Percentiles rank a stretch among this genome's conserved stretches.
Evolutionary conservation across 1,284 basidiomycete species (phyloP).

Genomic region (Ganoderma lingzhi): DNA sequence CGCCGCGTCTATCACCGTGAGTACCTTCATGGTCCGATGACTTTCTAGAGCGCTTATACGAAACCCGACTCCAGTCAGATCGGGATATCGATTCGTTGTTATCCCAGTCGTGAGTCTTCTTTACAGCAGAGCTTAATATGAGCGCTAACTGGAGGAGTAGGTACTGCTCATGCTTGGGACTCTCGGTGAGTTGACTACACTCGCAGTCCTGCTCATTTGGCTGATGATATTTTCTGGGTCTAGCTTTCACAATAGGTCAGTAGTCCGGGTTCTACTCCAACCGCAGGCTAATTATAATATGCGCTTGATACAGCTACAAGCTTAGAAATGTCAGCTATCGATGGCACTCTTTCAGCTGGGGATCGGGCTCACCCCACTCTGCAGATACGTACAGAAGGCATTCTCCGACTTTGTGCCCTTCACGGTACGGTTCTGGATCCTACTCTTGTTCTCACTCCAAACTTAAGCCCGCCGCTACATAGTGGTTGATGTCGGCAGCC

Average conservation of each 20-base stretch:
- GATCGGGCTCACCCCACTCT: not conserved
- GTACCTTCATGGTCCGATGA: not conserved
- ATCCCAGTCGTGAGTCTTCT: not conserved
- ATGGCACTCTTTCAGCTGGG: no score
- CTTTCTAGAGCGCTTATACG: not conserved
- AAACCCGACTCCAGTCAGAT: not conserved
- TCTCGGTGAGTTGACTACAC: not conserved
- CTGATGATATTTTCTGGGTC: not conserved
- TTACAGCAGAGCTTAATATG: not conserved
- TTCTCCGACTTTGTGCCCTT: not conserved
- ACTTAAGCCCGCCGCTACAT: not conserved
- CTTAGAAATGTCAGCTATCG: not conserved
- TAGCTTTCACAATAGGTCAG: slow-evolving; percentile 4
- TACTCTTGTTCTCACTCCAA: no score
- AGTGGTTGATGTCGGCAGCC: slow-evolving; percentile 4
- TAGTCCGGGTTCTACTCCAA: no score
- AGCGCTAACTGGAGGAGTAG: not conserved
- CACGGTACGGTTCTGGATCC: not conserved
- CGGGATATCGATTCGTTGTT: not conserved
- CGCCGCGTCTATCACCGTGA: not conserved
- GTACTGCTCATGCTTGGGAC: not conserved
- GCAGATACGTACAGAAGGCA: not conserved
- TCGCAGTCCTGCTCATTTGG: no score
- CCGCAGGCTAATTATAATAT: not conserved
- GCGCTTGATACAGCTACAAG: not conserved